phyloP scores from a whole-genome alignment of 805 yeast species.

The Debaryomyces prosopidis region DNA sequence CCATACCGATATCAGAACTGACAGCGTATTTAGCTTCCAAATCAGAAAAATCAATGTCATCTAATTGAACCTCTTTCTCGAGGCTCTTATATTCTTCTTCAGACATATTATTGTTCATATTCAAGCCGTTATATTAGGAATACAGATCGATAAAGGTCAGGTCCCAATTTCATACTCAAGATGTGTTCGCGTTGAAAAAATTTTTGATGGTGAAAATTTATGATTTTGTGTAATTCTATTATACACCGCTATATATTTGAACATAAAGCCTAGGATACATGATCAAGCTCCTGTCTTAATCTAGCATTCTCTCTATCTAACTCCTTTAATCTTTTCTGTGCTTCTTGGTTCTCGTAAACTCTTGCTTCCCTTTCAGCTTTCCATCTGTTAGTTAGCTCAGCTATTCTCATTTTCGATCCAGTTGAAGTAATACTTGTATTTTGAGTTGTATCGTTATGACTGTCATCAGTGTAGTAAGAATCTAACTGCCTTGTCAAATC shows the following conservation, averaged over 20 bases:
- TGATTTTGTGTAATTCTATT: conserved; percentile 7
- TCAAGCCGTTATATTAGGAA: neutral
- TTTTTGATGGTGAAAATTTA: conserved; percentile 9
- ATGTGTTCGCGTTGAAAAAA: conserved; percentile 13
- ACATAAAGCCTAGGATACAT: neutral
- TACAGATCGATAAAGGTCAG: neutral
- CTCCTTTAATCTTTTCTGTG: conserved; percentile 49
- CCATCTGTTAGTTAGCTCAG: conserved; percentile 65
- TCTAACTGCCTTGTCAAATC: conserved; percentile 16
- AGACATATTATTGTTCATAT: conserved; percentile 12
- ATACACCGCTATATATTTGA: conserved; percentile 1
- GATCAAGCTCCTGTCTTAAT: conserved; percentile 18
- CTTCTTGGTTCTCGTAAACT: conserved; percentile 58
- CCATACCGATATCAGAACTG: conserved; percentile 58
- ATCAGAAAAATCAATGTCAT: conserved; percentile 77
- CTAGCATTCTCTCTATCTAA: conserved; percentile 56
- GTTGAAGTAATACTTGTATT: conserved; percentile 19
- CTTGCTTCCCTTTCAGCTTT: conserved; percentile 71
- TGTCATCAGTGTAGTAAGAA: conserved; percentile 3
- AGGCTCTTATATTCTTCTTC: conserved; percentile 28
- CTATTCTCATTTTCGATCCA: conserved; percentile 50
- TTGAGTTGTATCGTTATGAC: neutral
- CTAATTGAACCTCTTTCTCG: conserved; percentile 40
- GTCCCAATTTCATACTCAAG: no score
- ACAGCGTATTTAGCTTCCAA: conserved; percentile 75